These are phyloP conservation scores for Cystobasidium tubakii DNA, from an alignment of 768 basidiomycete genomes.

Conservation along the genomic window DNA sequence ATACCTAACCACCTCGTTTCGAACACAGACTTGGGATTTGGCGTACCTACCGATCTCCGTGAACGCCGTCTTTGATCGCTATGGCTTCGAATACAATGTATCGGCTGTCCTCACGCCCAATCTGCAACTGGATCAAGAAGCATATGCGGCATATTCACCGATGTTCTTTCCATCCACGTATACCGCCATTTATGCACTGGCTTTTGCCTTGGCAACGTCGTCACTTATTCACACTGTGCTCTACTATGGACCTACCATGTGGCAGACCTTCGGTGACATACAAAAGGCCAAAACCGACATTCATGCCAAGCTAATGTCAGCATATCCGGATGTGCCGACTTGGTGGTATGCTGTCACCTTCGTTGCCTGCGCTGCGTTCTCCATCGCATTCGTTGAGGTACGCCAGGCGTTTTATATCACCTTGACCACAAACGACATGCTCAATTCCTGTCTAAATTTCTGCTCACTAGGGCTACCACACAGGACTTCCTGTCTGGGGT, in stretches of 20 bases:
- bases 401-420: constrained; percentile 29
- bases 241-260: constrained; percentile 72
- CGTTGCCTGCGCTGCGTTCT: constrained; percentile 62
- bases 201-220: constrained; percentile 74
- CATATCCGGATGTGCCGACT: constrained; percentile 84
- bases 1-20: not conserved
- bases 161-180: constrained; percentile 85
- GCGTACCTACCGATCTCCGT: constrained; percentile 83
- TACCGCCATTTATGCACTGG: constrained; percentile 78
- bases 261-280: constrained; percentile 66
- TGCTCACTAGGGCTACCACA: constrained; percentile 66
- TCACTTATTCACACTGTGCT: constrained; percentile 80
- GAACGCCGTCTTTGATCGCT: constrained; percentile 75
- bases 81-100: constrained; percentile 69
- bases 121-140: constrained; percentile 65
- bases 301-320: constrained; percentile 87
- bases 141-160: constrained; percentile 79
- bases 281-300: constrained; percentile 82
- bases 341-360: constrained; percentile 70
- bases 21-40: constrained; percentile 63
- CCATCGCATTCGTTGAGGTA: constrained; percentile 60
- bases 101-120: constrained; percentile 61
- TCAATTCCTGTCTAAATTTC: constrained; percentile 27
- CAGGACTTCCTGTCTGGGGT: constrained; percentile 79
- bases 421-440: constrained; percentile 32